Evolutionary conservation across 805 yeast genomes (phyloP).

Genomic region (Kodamaea hsintzibuensis): DNA sequence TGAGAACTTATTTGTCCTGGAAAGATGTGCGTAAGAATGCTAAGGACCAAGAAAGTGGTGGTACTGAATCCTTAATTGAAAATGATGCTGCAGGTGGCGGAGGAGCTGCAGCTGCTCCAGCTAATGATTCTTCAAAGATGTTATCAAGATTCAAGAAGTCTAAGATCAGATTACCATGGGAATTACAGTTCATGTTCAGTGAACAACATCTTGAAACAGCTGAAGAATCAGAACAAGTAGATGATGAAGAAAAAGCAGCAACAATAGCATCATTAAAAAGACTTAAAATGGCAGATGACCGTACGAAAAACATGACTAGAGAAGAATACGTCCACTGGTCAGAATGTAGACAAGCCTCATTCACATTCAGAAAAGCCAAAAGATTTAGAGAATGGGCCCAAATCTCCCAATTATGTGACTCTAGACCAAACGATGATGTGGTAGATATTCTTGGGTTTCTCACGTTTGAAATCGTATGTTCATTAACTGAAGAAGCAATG

Average conservation of each 20-base stretch:
- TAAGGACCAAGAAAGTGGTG: slow-evolving; percentile 56
- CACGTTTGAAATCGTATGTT: slow-evolving; percentile 95
- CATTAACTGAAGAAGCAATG: slow-evolving; percentile 89
- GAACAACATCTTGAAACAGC: slow-evolving; percentile 82
- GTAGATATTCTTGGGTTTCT: slow-evolving; percentile 92
- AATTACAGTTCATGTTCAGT: slow-evolving; percentile 86
- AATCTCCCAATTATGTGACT: slow-evolving; percentile 76
- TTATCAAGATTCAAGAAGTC: slow-evolving; percentile 62
- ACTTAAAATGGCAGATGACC: slow-evolving; percentile 87
- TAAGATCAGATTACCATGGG: slow-evolving; percentile 91
- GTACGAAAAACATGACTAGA: slow-evolving; percentile 90
- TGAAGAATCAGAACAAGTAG: slow-evolving; percentile 59
- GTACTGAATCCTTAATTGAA: slow-evolving; percentile 50
- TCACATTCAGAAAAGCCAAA: slow-evolving; percentile 92
- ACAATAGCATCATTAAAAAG: slow-evolving; percentile 85
- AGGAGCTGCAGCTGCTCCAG: slow-evolving; percentile 35
- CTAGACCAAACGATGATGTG: slow-evolving; percentile 94
- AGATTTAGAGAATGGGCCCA: slow-evolving; percentile 97
- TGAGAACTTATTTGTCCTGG: slow-evolving; percentile 92
- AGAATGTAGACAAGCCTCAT: slow-evolving; percentile 96
- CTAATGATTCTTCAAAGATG: slow-evolving; percentile 43
- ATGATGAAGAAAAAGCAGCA: slow-evolving; percentile 90
- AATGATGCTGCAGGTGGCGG: slow-evolving; percentile 47
- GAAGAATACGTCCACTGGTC: slow-evolving; percentile 99
- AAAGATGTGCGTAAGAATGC: slow-evolving; percentile 89